Base-by-base conservation (phyloP, 768 basidiomycete species). In the Porphyrellus cyaneotinctus region DNA sequence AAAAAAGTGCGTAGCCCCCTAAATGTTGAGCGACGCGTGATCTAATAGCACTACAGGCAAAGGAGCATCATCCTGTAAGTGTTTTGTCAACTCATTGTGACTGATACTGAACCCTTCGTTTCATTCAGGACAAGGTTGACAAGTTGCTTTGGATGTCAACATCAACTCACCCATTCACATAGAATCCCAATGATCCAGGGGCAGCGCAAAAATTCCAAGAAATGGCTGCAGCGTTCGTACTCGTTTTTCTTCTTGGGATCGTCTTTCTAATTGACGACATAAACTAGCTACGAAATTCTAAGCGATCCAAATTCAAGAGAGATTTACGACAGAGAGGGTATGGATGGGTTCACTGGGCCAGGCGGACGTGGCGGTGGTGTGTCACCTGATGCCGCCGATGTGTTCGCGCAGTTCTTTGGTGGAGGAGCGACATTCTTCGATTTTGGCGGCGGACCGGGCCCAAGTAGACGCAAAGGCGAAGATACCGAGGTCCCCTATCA, bases 181-280 rank as follows among this genome's bases (percentile, higher is more conserved):
- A 95, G 85, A 95, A 95, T 63, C 88, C 88, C 42, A 90, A 94
- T 70, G 84, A 95, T 64, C 91, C 92, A 31, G 74, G 82, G 60
- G 93, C 93, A 18, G 81, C 81, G 54, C 78, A 83, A 57, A 88
- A 84, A 54, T 95, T 95, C 61, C 93, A 95, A 69, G 88, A 90
- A 64, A 85, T 95, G 73, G 87, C 82, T 38, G 85, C 91, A 18
- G 93, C 93, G 86, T 94, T 66, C 51, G 87, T 80, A 42, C 23
- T 33, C 44, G 30, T 39, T 60, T 26, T 20, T 57, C 44, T 26
- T 37, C 26, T 15, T 17, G 17, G 3, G 9, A 45, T 30, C 36
- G 47, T 41, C 52, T 37, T 48, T 43, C 50, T 60, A 38, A 58
- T 46, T 26, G 45, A 50, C 20, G 38, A 43, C 54, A 47, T 46